phyloP scores from a whole-genome alignment of 352 stramenopile species.

The Phytophthora foliorum region DNA sequence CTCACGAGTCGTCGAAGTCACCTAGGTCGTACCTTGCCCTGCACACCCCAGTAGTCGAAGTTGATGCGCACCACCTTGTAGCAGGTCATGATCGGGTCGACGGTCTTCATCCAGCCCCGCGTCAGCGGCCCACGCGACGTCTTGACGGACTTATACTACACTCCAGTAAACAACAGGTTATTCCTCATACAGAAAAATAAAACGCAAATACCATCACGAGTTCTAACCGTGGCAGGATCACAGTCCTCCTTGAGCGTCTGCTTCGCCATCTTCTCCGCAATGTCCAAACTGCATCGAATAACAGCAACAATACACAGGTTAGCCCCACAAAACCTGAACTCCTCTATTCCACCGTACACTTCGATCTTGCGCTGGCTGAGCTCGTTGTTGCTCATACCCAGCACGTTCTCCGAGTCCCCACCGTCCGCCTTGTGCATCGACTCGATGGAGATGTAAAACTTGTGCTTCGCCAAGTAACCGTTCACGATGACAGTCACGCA shows the following conservation, averaged over 20 bases:
- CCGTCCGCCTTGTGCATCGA: slow-evolving; percentile 75
- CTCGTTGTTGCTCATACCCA: slow-evolving; percentile 75
- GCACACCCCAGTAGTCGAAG: slow-evolving; percentile 91
- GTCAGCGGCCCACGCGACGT: slow-evolving; percentile 75
- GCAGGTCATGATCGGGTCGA: slow-evolving; percentile 87
- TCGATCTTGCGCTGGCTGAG: slow-evolving; percentile 81
- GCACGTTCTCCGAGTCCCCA: slow-evolving; percentile 72
- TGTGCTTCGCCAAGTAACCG: slow-evolving; percentile 87
- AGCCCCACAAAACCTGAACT: background rate
- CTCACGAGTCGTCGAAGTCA: background rate
- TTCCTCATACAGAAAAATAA: background rate
- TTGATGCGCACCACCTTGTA: slow-evolving; percentile 91
- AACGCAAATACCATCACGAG: background rate
- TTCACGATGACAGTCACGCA: slow-evolving; percentile 90
- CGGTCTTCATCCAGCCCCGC: slow-evolving; percentile 73
- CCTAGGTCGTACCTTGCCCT: slow-evolving; percentile 59
- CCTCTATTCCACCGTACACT: slow-evolving; percentile 54
- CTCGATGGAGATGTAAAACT: slow-evolving; percentile 91
- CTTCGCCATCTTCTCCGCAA: slow-evolving; percentile 81
- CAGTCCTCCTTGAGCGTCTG: slow-evolving; percentile 79
- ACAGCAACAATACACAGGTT: background rate
- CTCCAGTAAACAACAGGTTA: background rate
- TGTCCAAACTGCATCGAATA: slow-evolving; percentile 62
- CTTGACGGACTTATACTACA: slow-evolving; percentile 77
- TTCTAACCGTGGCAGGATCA: slow-evolving; percentile 63